phyloP scores from a whole-genome alignment of 176 grass and related monocot species.

The Paspalum notatum region DNA sequence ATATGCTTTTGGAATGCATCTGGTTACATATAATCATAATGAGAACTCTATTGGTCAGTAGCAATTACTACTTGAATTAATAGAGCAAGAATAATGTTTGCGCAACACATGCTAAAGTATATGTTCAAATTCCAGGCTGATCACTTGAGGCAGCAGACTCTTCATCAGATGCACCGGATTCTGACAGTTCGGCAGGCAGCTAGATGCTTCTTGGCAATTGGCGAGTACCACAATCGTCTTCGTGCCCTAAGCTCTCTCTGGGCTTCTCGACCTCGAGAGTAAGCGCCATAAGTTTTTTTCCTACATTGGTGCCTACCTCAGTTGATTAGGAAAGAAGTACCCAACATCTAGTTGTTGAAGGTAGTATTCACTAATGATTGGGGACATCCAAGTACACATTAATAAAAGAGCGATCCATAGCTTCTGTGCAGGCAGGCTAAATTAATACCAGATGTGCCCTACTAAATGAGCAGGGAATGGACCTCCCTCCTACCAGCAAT shows the following conservation, averaged over 20 bases:
- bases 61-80: not conserved
- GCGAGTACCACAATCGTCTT: conserved; percentile 81
- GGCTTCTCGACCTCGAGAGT: conserved; percentile 84
- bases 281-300: conserved; percentile 34
- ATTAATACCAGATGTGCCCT: conserved; percentile 35
- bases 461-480: conserved; percentile 44
- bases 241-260: conserved; percentile 86
- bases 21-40: conserved; percentile 19
- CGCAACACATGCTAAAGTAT: conserved; percentile 11
- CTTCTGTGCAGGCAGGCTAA: conserved; percentile 17
- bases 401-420: conserved; percentile 37
- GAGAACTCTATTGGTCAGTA: conserved; percentile 4
- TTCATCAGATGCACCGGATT: conserved; percentile 85
- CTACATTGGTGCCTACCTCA: not conserved
- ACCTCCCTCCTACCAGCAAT: conserved; percentile 41
- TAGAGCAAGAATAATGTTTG: conserved; percentile 7
- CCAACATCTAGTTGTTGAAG: conserved; percentile 40
- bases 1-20: conserved; percentile 26
- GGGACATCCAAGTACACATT: conserved; percentile 10
- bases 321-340: conserved; percentile 7
- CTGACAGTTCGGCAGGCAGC: conserved; percentile 80
- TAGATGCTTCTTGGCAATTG: conserved; percentile 77
- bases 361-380: conserved; percentile 28
- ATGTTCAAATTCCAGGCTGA: conserved; percentile 64
- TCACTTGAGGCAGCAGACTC: conserved; percentile 88